These are phyloP conservation scores for Populus alba DNA, from an alignment of 345 rosid genomes.

Conservation along the genomic window DNA sequence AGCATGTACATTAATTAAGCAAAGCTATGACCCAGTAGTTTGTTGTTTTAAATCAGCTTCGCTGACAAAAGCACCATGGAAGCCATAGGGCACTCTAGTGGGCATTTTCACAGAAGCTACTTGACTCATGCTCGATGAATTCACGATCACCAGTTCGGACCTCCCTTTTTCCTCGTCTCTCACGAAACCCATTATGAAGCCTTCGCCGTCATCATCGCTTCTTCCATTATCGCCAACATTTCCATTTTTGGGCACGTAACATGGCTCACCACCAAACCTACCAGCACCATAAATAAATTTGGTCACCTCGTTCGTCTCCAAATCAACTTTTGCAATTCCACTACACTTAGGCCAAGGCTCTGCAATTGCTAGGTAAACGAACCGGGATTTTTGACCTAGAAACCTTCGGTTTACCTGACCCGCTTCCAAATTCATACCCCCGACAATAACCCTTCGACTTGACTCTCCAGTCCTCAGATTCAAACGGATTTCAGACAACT, in stretches of 20 bases:
- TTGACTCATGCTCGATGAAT: slow-evolving; percentile 48
- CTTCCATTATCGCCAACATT: background rate
- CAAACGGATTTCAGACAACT: slow-evolving; percentile 52
- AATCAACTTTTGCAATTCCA: slow-evolving; percentile 68
- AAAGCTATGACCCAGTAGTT: background rate
- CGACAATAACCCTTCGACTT: slow-evolving; percentile 29
- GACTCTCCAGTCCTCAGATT: slow-evolving; percentile 50
- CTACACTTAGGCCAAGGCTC: slow-evolving; percentile 76
- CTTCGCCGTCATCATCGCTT: slow-evolving; percentile 32
- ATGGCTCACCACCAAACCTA: slow-evolving; percentile 71
- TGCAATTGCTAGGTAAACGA: slow-evolving; percentile 63
- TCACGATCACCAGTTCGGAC: slow-evolving; percentile 57
- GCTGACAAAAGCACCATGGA: slow-evolving; percentile 67
- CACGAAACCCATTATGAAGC: slow-evolving; percentile 54
- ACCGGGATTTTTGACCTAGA: slow-evolving; percentile 49
- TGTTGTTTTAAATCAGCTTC: slow-evolving; percentile 42
- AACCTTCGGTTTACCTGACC: slow-evolving; percentile 48
- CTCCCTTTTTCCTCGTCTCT: slow-evolving; percentile 51
- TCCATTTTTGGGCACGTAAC: slow-evolving; percentile 31
- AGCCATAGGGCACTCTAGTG: slow-evolving; percentile 66
- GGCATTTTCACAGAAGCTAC: slow-evolving; percentile 53
- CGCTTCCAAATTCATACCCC: slow-evolving; percentile 59
- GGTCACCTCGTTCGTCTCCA: slow-evolving; percentile 35
- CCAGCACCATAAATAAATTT: slow-evolving; percentile 44
- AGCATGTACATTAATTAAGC: no score